phyloP scores from a whole-genome alignment of 2,329 filamentous ascomycete species.

The Didymella lethalis region DNA sequence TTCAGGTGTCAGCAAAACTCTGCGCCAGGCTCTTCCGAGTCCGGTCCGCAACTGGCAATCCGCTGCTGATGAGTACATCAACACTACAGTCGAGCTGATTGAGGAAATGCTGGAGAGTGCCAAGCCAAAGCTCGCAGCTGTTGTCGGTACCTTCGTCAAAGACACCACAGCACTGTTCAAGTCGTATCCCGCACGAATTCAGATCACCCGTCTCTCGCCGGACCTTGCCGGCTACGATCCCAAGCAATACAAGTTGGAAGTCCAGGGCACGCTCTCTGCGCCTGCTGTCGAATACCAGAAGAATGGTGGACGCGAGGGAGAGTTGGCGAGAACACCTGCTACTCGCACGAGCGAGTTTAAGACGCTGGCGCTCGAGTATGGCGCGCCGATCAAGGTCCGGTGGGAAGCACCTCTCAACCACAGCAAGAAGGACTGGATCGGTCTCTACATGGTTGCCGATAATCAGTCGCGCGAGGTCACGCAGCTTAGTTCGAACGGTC shows the following conservation, averaged over 20 bases:
- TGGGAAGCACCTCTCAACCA: constrained; percentile 92
- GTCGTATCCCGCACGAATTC: constrained; percentile 85
- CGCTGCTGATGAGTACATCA: constrained; percentile 85
- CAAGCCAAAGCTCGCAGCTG: constrained; percentile 83
- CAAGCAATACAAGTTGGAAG: constrained; percentile 78
- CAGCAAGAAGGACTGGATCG: constrained; percentile 92
- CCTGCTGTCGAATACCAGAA: constrained; percentile 64
- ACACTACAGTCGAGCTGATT: constrained; percentile 85
- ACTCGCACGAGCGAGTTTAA: constrained; percentile 68
- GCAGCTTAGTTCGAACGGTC: constrained; percentile 81
- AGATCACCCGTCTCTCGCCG: constrained; percentile 78
- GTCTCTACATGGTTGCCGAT: constrained; percentile 94
- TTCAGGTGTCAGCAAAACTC: constrained; percentile 89
- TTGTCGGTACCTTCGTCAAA: constrained; percentile 84
- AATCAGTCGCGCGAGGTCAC: constrained; percentile 87
- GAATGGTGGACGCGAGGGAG: constrained; percentile 76
- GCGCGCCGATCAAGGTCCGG: constrained; percentile 84
- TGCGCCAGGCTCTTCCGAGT: constrained; percentile 84
- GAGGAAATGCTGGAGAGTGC: constrained; percentile 90
- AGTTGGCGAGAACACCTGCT: constrained; percentile 71
- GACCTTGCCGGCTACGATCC: constrained; percentile 82
- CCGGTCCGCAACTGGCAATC: constrained; percentile 84
- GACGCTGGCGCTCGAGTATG: constrained; percentile 85
- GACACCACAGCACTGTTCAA: constrained; percentile 90
- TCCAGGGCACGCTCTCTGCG: constrained; percentile 69